Conservation (phyloP, 163 green algal species). For the Scenedesmus sp. region DNA sequence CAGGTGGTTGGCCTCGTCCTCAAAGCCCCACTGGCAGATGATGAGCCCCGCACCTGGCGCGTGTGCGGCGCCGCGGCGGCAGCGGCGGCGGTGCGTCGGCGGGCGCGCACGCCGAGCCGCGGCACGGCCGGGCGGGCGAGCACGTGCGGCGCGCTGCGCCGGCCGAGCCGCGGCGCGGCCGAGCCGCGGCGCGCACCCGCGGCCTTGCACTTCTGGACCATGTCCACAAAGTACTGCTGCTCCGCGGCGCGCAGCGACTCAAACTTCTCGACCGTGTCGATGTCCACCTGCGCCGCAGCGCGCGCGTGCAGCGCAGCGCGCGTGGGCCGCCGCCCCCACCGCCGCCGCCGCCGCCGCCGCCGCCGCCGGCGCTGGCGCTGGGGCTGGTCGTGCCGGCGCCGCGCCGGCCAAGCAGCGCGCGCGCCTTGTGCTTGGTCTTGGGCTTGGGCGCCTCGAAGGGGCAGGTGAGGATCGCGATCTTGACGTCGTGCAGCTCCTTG, state of each 20-base stretch:
- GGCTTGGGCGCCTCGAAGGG: conserved; percentile 99
- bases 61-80: conserved; percentile 12
- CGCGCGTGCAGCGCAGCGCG: neutral
- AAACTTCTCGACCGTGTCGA: conserved; percentile 98
- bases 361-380: too few relatives aligned
- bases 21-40: conserved; percentile 99
- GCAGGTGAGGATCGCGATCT: conserved; percentile 99
- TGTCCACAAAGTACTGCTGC: conserved; percentile 97
- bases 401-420: too few relatives aligned
- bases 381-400: too few relatives aligned
- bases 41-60: conserved; percentile 88
- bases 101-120: too few relatives aligned
- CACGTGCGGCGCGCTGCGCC: too few relatives aligned
- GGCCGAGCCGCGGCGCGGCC: too few relatives aligned
- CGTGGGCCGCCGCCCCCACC: neutral
- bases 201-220: conserved; percentile 97
- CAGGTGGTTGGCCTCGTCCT: conserved; percentile 99
- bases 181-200: conserved; percentile 14
- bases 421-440: conserved; percentile 99
- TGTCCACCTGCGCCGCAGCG: conserved; percentile 82
- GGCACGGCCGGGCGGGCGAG: too few relatives aligned
- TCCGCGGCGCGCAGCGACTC: conserved; percentile 89
- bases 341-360: neutral
- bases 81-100: too few relatives aligned
- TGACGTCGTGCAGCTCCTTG: conserved; percentile 82